These are phyloP conservation scores for Exophiala sp. DNA, from an alignment of 2,329 filamentous ascomycete genomes.

Conservation along the genomic window DNA sequence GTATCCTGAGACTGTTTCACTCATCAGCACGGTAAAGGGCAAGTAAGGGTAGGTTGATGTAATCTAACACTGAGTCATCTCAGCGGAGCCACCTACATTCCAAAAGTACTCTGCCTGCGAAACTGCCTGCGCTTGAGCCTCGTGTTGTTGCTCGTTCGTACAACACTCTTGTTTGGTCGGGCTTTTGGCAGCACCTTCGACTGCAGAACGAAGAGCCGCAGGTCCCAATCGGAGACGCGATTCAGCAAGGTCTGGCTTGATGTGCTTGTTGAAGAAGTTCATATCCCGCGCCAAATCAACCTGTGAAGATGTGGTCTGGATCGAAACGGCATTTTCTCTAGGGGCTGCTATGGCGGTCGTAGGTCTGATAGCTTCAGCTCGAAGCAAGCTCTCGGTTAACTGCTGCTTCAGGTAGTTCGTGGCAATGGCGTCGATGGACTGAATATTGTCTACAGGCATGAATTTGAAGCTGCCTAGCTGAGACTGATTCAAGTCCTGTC, in stretches of 20 bases:
- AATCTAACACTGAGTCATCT: not conserved
- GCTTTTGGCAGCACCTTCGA: constrained; percentile 19
- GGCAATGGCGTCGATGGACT: constrained; percentile 8
- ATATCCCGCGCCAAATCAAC: constrained; percentile 8
- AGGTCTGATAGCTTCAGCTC: not conserved
- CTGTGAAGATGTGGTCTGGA: not conserved
- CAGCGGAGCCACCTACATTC: constrained; percentile 10
- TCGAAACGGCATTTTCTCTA: not conserved
- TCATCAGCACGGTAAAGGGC: constrained; percentile 4
- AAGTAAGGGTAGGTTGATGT: not conserved
- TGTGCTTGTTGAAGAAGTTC: constrained; percentile 25
- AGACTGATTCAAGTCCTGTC: constrained; percentile 28
- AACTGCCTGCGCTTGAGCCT: not conserved
- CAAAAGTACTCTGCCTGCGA: not conserved
- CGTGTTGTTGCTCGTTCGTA: not conserved
- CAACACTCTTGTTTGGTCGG: constrained; percentile 9
- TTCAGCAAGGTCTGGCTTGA: constrained; percentile 22
- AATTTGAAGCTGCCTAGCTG: constrained; percentile 30
- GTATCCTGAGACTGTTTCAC: constrained; percentile 4
- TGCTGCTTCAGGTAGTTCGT: constrained; percentile 9
- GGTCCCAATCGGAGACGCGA: constrained; percentile 25
- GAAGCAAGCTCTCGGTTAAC: constrained; percentile 6
- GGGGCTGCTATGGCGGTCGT: not conserved
- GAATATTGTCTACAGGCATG: constrained; percentile 23
- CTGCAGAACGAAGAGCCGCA: constrained; percentile 23